Percentiles rank a stretch among this genome's conserved stretches.
Conservation (phyloP, 352 stramenopile species). For the Globisporangium mamillatum region DNA sequence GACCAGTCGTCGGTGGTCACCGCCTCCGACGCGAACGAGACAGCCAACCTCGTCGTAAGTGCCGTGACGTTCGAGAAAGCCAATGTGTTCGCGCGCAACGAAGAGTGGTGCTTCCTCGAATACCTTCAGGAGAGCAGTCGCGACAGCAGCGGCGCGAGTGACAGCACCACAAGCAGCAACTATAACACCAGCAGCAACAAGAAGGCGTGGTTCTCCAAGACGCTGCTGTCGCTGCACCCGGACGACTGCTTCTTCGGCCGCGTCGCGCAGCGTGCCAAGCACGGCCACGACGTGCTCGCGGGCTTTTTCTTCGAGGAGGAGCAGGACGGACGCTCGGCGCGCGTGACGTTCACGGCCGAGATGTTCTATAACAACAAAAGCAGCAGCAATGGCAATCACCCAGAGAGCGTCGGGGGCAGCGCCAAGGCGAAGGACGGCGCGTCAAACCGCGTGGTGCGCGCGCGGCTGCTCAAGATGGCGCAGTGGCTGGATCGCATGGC, state of each 20-base stretch:
- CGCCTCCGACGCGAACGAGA: slow-evolving; percentile 12
- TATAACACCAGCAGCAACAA: background rate
- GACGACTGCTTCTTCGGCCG: slow-evolving; percentile 18
- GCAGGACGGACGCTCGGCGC: slow-evolving; percentile 24
- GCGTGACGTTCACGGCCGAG: slow-evolving; percentile 43
- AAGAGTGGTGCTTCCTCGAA: slow-evolving; percentile 47
- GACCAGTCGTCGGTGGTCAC: too few species aligned
- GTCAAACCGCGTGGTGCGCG: slow-evolving; percentile 16
- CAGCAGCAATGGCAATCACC: too few species aligned
- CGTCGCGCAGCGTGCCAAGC: slow-evolving; percentile 11
- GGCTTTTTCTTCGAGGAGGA: slow-evolving; percentile 48
- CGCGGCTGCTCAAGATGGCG: slow-evolving; percentile 21
- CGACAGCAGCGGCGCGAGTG: background rate
- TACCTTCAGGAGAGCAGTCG: background rate
- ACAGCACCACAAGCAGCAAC: background rate
- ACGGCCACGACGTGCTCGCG: slow-evolving; percentile 40
- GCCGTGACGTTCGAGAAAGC: slow-evolving; percentile 35
- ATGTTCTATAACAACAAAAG: slow-evolving; percentile 14
- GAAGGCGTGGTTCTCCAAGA: slow-evolving; percentile 29
- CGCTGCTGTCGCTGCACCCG: slow-evolving; percentile 26
- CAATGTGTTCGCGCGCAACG: slow-evolving; percentile 33
- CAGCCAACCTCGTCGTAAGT: slow-evolving; percentile 33
- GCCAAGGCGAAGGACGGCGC: background rate
- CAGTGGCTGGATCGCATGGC: slow-evolving; percentile 27
- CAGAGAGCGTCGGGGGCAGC: too few species aligned